Percentiles rank a stretch among this genome's conserved stretches.
phyloP scores from a whole-genome alignment of 1,139 yeast species.

The Pichia sp. region DNA sequence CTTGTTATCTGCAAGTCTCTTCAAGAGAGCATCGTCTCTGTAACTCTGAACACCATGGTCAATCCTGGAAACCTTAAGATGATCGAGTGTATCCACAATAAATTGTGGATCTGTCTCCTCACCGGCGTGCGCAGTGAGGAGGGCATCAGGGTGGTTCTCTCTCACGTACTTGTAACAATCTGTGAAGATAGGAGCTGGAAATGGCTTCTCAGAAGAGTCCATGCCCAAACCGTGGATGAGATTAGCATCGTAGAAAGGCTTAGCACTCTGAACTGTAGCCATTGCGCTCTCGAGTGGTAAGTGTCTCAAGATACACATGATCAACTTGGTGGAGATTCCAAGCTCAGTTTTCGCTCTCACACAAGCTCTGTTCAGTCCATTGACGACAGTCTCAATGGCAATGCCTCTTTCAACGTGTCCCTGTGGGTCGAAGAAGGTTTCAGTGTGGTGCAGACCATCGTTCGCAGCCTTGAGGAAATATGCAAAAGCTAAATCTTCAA shows the following conservation, averaged over 20 bases:
- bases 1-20: constrained; percentile 45
- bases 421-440: constrained; percentile 78
- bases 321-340: constrained; percentile 60
- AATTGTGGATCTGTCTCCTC: constrained; percentile 75
- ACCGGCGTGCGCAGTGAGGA: constrained; percentile 80
- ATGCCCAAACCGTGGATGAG: constrained; percentile 66
- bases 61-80: constrained; percentile 56
- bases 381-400: constrained; percentile 48
- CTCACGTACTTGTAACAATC: constrained; percentile 50
- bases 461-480: constrained; percentile 54
- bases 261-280: constrained; percentile 46
- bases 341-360: constrained; percentile 47
- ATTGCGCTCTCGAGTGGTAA: constrained; percentile 53
- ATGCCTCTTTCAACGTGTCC: constrained; percentile 69
- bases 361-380: constrained; percentile 61
- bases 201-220: constrained; percentile 69
- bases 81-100: constrained; percentile 49
- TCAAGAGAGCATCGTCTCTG: constrained; percentile 45
- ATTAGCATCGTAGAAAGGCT: constrained; percentile 44
- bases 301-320: constrained; percentile 77
- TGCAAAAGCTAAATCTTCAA: constrained; percentile 67
- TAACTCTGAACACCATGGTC: constrained; percentile 72
- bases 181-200: constrained; percentile 60
- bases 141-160: constrained; percentile 40
- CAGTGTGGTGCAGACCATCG: constrained; percentile 51